Base-by-base conservation (phyloP, 2,329 filamentous ascomycete genomes). In the Aspergillus puulaauensis region DNA sequence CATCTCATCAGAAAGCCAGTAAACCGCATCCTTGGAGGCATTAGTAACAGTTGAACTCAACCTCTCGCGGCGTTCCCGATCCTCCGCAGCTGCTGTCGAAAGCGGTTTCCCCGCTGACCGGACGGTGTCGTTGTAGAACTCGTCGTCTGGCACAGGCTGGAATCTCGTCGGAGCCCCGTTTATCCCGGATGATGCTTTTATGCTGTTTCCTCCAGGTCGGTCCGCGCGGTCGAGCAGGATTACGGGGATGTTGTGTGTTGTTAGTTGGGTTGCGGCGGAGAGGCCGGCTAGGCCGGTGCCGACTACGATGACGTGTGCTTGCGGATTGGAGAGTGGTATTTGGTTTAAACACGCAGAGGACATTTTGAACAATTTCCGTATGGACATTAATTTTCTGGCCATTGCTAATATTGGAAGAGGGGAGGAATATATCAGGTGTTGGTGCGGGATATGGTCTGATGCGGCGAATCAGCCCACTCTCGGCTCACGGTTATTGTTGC, bases 141-240 rank as follows among this genome's bases (percentile, higher is more conserved):
- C 63, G 1, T 72, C 67, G 44, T 44, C 45, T 6, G 37, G 24
- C n/a, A 80, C 76, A 11, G 70, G 69, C 66, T 89, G 86, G 60
- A 83, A 87, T 3, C 75, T 76, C 0, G 86, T 88, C 0, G 79
- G 79, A 0, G 84, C 84, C 6, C 84, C 86, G 62, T 87, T 88
- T 70, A 88, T 88, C 0, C 85, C 86, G 0, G 85, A 87, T 0
- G 85, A 88, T 0, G 86, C 86, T 71, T 88, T 88, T 71, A 88
- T 86, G 65, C 80, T 84, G 65, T 88, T 88, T 2, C 85, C 85
- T 37, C 86, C 86, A 0, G 85, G 83, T 65, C 85, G 86, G 3
- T 79, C 66, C 0, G 80, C 79, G 19, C 84, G 82, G 57, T 89
- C 86, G 12, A 89, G 77, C 50, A 89, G 76, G 33, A 77, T 76